phyloP scores from a whole-genome alignment of 345 rosid genomes.

The Eucalyptus tenuipes region DNA sequence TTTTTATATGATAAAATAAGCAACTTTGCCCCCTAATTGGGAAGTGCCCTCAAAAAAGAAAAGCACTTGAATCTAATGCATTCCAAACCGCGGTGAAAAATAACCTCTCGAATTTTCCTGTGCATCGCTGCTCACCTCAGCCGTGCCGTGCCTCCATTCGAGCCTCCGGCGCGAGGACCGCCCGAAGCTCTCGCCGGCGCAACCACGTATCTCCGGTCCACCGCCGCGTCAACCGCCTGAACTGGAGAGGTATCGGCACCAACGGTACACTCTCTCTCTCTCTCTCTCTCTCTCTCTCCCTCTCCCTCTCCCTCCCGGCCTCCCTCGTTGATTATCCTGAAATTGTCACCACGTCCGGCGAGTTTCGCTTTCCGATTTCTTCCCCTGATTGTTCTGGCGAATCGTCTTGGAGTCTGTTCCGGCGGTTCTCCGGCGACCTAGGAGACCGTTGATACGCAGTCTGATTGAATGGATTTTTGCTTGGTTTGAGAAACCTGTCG shows the following conservation, averaged over 20 bases:
- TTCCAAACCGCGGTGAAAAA: background rate
- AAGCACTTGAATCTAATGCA: background rate
- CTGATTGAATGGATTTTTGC: background rate
- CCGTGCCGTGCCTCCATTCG: background rate
- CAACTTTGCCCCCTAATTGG: too few species aligned
- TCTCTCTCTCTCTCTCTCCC: background rate
- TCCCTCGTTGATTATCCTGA: background rate
- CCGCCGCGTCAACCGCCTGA: background rate
- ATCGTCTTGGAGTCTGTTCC: background rate
- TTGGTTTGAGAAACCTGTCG: background rate
- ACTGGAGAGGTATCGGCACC: background rate
- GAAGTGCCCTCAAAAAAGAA: background rate
- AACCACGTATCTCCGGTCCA: background rate
- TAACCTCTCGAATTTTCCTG: background rate
- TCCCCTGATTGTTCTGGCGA: background rate
- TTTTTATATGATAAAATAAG: too few species aligned
- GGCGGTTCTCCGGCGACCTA: background rate
- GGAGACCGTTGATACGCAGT: background rate
- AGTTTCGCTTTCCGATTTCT: background rate
- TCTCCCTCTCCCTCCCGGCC: accelerated
- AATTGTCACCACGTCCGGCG: background rate
- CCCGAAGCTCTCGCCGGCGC: background rate
- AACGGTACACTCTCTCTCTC: background rate
- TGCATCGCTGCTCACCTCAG: background rate
- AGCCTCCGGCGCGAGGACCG: background rate